phyloP scores from a whole-genome alignment of 2,329 filamentous ascomycete genomes.

The Aspergillus fijiensis region DNA sequence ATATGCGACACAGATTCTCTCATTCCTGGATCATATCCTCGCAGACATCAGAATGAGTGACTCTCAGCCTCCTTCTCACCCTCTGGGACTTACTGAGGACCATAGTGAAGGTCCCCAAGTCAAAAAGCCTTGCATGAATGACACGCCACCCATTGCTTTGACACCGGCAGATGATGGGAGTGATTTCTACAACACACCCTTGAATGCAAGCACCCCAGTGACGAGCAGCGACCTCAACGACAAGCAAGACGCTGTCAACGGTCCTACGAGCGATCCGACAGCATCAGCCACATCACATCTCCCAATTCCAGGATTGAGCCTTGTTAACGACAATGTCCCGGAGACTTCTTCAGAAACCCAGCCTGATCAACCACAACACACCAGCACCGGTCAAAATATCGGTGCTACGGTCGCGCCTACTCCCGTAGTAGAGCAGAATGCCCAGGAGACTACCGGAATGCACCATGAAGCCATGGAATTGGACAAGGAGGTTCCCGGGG shows the following conservation, averaged over 20 bases:
- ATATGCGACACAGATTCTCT: background rate
- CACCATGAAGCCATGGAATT: conserved; percentile 30
- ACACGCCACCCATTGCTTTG: conserved; percentile 32
- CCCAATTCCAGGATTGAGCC: conserved; percentile 39
- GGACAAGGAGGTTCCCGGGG: conserved; percentile 15
- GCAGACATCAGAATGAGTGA: background rate
- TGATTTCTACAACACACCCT: conserved; percentile 45
- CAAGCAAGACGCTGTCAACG: conserved; percentile 4
- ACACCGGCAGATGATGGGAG: conserved; percentile 39
- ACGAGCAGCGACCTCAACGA: conserved; percentile 6
- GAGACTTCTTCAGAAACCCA: conserved; percentile 14
- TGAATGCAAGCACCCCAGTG: conserved; percentile 31
- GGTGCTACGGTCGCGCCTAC: conserved; percentile 4
- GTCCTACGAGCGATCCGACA: conserved; percentile 15
- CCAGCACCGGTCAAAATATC: background rate
- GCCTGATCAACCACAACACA: conserved; percentile 1
- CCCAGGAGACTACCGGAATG: conserved; percentile 8
- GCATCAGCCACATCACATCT: conserved; percentile 21
- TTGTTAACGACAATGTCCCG: conserved; percentile 29
- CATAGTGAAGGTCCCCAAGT: conserved; percentile 23
- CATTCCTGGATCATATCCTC: background rate
- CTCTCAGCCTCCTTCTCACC: background rate
- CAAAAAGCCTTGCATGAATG: conserved; percentile 29
- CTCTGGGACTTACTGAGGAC: background rate
- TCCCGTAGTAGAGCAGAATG: background rate